A percentile compares a stretch with the other conserved stretches of the same genome.
These are phyloP conservation scores for Skeletonema potamos DNA, from an alignment of 108 stramenopile species.

Conservation along the genomic window DNA sequence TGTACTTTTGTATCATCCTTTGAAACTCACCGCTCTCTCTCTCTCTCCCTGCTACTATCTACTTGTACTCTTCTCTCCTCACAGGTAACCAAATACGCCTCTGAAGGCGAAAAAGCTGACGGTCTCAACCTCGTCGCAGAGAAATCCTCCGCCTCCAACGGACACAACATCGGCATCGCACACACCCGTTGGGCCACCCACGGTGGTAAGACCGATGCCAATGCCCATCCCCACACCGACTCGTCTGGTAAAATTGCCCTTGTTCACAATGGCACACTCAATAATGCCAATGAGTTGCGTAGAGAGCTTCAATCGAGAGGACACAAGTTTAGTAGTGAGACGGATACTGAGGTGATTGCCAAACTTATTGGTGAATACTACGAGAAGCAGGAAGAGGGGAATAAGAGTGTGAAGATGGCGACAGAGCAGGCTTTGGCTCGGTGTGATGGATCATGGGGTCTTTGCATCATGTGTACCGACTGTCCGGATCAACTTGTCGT, in stretches of 20 bases:
- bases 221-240: slow-evolving; percentile 98
- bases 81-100: slow-evolving; percentile 91
- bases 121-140: slow-evolving; percentile 84
- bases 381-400: slow-evolving; percentile 32
- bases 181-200: slow-evolving; percentile 99
- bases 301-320: slow-evolving; percentile 81
- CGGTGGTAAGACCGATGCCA: slow-evolving; percentile 98
- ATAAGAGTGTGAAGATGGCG: slow-evolving; percentile 68
- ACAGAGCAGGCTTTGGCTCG: slow-evolving; percentile 78
- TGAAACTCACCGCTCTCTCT: not conserved
- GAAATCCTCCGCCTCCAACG: slow-evolving; percentile 59
- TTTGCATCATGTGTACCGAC: slow-evolving; percentile 67
- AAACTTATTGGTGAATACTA: slow-evolving; percentile 92
- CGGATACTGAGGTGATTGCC: slow-evolving; percentile 99
- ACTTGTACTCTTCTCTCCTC: not conserved
- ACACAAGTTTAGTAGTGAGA: slow-evolving; percentile 89
- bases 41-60: not conserved
- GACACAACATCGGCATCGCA: slow-evolving; percentile 92
- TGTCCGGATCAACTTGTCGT: slow-evolving; percentile 82
- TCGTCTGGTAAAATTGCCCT: slow-evolving; percentile 92
- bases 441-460: slow-evolving; percentile 89
- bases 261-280: slow-evolving; percentile 99
- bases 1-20: not conserved
- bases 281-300: slow-evolving; percentile 93
- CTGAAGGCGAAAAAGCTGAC: slow-evolving; percentile 93